These are phyloP conservation scores for Tuctoria greenei DNA, from an alignment of 176 grass and related monocot species.

Conservation along the genomic window DNA sequence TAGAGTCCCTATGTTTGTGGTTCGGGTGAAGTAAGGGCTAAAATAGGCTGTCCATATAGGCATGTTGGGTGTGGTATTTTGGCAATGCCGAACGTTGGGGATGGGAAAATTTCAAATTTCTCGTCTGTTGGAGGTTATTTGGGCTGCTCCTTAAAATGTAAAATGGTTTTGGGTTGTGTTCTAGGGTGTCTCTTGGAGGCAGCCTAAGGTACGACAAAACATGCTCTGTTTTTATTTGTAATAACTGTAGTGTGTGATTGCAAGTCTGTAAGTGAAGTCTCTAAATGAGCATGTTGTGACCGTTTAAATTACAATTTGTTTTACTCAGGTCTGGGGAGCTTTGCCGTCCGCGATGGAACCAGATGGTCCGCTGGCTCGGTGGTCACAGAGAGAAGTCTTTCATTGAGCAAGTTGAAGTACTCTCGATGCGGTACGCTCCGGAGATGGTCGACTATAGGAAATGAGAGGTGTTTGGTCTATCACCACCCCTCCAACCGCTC, in stretches of 20 bases:
- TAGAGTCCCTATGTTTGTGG: no score
- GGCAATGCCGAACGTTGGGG: no score
- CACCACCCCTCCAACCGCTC: neutral
- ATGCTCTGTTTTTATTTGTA: neutral
- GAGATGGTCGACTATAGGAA: constrained; percentile 73
- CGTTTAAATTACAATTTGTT: no score
- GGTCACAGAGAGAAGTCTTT: constrained; percentile 57
- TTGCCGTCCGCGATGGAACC: constrained; percentile 62
- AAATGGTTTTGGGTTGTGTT: no score
- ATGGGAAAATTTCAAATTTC: no score
- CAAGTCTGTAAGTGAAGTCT: neutral
- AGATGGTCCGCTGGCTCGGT: constrained; percentile 75
- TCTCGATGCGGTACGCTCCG: constrained; percentile 52
- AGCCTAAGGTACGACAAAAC: no score
- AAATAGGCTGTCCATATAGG: no score
- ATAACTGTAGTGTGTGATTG: neutral
- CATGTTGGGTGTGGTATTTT: no score
- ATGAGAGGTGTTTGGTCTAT: neutral
- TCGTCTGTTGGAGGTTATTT: no score
- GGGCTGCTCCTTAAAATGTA: no score
- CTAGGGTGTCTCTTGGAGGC: no score
- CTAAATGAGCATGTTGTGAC: neutral
- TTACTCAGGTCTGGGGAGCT: constrained; percentile 58
- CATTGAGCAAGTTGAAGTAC: constrained; percentile 69
- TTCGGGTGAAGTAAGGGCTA: no score